These are phyloP conservation scores for Dactylella cylindrospora DNA, from an alignment of 2,329 filamentous ascomycete species.

Conservation along the genomic window DNA sequence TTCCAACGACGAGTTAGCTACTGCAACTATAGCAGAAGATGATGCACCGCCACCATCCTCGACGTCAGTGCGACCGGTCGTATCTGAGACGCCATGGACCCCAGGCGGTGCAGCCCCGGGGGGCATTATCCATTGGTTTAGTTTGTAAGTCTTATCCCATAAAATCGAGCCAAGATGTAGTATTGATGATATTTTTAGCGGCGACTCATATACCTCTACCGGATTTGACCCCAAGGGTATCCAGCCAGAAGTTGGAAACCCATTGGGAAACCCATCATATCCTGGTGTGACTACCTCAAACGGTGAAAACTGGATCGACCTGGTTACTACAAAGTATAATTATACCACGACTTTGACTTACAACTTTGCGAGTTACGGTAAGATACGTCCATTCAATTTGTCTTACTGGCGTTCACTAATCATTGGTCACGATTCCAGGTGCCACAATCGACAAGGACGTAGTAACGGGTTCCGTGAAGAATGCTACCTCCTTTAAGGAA, in stretches of 20 bases:
- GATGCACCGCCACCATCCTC: too few species aligned
- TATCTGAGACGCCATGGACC: background rate
- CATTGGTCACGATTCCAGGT: too few species aligned
- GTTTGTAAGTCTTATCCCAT: conserved; percentile 17
- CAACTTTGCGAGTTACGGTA: conserved; percentile 22
- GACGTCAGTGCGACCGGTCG: conserved; percentile 2
- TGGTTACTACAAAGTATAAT: conserved; percentile 24
- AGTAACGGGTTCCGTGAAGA: too few species aligned
- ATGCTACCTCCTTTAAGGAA: background rate
- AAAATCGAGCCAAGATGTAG: too few species aligned
- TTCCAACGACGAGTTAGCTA: too few species aligned
- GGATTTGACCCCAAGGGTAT: conserved; percentile 19
- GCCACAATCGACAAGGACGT: too few species aligned
- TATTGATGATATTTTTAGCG: background rate
- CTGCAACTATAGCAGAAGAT: too few species aligned
- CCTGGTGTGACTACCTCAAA: conserved; percentile 25
- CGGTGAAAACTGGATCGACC: conserved; percentile 29
- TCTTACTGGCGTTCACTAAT: too few species aligned
- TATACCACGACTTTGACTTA: conserved; percentile 14
- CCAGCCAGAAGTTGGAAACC: conserved; percentile 11
- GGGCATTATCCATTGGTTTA: conserved; percentile 16
- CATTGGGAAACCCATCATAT: conserved; percentile 19
- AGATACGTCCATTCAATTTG: too few species aligned
- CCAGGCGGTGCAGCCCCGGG: background rate
- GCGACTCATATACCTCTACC: conserved; percentile 21